Percentiles rank a stretch among this genome's conserved stretches.
Evolutionary conservation across 2,329 filamentous ascomycete genomes (phyloP).

Genomic region (Aspergillus cejpii): DNA sequence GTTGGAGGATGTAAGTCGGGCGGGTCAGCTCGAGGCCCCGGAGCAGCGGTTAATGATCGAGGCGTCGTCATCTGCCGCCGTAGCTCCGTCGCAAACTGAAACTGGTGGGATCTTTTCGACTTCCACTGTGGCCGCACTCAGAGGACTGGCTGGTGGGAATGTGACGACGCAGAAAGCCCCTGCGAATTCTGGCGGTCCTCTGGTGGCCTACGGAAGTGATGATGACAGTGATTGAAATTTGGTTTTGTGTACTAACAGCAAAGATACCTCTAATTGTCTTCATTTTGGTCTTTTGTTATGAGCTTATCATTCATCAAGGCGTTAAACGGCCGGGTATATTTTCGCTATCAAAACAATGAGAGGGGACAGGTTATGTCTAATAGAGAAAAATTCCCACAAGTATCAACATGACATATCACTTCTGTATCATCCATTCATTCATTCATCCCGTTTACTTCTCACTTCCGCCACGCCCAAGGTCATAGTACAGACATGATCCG

Average conservation of each 20-base stretch:
- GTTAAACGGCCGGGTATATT: background rate
- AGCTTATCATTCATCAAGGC: background rate
- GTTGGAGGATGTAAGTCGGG: conserved; percentile 55
- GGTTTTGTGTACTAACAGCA: conserved; percentile 10
- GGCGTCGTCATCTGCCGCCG: conserved; percentile 36
- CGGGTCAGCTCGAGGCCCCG: conserved; percentile 52
- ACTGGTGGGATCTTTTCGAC: conserved; percentile 68
- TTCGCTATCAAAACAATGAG: conserved; percentile 9
- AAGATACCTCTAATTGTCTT: conserved; percentile 3
- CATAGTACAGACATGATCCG: conserved; percentile 77
- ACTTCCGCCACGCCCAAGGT: conserved; percentile 48
- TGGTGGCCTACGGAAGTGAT: conserved; percentile 87
- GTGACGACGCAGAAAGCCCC: conserved; percentile 42
- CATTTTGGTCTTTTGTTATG: background rate
- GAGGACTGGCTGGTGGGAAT: conserved; percentile 44
- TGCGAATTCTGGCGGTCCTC: conserved; percentile 51
- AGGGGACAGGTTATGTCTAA: conserved; percentile 8
- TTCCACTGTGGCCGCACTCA: conserved; percentile 73
- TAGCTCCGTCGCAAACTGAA: conserved; percentile 32
- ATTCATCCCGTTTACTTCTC: conserved; percentile 9
- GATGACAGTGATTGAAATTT: conserved; percentile 62
- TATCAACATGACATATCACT: conserved; percentile 12
- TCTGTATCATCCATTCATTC: conserved; percentile 10
- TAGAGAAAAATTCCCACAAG: conserved; percentile 7
- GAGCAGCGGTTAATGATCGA: conserved; percentile 45